Conservation (phyloP, 2,329 filamentous ascomycete genomes). For the Colletotrichum noveboracense region DNA sequence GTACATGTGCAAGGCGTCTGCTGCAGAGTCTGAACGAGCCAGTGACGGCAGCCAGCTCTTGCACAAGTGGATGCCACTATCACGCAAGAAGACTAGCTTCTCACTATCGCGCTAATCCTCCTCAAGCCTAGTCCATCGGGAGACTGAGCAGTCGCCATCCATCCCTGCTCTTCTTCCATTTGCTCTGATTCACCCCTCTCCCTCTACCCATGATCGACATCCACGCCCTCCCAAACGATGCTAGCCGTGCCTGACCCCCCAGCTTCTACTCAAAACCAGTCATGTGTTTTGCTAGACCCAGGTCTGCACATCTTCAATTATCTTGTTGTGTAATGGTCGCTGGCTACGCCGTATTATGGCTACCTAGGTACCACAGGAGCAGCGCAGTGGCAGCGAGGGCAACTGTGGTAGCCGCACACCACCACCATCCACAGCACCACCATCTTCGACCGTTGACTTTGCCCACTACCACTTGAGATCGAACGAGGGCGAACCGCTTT, state of each 20-base stretch:
- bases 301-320: background rate
- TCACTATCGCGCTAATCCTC: background rate
- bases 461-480: background rate
- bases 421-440: background rate
- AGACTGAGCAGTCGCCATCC: background rate
- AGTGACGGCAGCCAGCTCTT: background rate
- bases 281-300: background rate
- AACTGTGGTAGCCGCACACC: background rate
- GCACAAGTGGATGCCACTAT: background rate
- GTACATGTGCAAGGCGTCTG: background rate
- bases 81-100: background rate
- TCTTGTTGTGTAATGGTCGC: background rate
- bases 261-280: conserved; percentile 7
- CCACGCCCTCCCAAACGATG: conserved; percentile 8
- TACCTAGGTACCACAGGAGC: background rate
- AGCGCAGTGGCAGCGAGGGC: background rate
- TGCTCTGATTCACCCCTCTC: background rate
- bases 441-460: background rate
- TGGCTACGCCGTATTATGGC: background rate
- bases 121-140: background rate
- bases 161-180: background rate
- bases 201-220: conserved; percentile 15
- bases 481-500: background rate
- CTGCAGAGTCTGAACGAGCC: background rate
- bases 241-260: conserved; percentile 10